These are phyloP conservation scores for Fusarium paranaense DNA, from an alignment of 2,329 filamentous ascomycete genomes.

Conservation along the genomic window DNA sequence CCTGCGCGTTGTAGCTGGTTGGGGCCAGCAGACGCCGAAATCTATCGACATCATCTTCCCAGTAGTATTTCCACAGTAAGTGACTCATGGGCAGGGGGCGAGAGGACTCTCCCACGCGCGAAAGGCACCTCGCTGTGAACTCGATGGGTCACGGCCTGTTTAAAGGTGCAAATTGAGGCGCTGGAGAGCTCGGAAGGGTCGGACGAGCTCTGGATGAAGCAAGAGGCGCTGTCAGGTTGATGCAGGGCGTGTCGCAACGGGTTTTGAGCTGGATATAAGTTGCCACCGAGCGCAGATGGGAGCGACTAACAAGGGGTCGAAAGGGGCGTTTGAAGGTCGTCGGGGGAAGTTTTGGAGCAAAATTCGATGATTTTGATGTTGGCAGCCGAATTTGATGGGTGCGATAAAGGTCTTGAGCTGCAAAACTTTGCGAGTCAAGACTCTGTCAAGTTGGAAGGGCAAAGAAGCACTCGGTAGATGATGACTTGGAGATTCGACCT, in stretches of 20 bases:
- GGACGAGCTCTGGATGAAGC: slow-evolving; percentile 4
- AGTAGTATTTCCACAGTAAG: slow-evolving; percentile 95
- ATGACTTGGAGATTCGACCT: slow-evolving; percentile 26
- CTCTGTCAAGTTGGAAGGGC: slow-evolving; percentile 11
- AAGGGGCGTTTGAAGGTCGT: slow-evolving; percentile 15
- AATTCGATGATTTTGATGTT: background rate
- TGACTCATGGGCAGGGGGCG: slow-evolving; percentile 81
- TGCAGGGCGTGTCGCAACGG: slow-evolving; percentile 22
- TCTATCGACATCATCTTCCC: slow-evolving; percentile 96
- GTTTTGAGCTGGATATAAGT: slow-evolving; percentile 31
- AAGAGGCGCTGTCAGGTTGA: slow-evolving; percentile 7
- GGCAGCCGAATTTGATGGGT: background rate
- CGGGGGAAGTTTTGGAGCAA: background rate
- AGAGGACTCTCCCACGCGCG: slow-evolving; percentile 57
- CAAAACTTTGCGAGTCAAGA: slow-evolving; percentile 12
- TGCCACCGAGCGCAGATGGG: slow-evolving; percentile 38
- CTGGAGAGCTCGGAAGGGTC: slow-evolving; percentile 41
- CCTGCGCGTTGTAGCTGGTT: slow-evolving; percentile 69
- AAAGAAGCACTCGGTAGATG: slow-evolving; percentile 21
- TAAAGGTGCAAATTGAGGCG: slow-evolving; percentile 75
- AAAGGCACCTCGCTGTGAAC: slow-evolving; percentile 88
- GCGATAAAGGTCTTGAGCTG: background rate
- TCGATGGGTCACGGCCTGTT: slow-evolving; percentile 88
- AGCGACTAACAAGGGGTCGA: slow-evolving; percentile 14
- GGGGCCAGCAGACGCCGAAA: slow-evolving; percentile 90